Evolutionary conservation across 306 rosid species (phyloP).

Genomic region (Acacia melanoxylon): DNA sequence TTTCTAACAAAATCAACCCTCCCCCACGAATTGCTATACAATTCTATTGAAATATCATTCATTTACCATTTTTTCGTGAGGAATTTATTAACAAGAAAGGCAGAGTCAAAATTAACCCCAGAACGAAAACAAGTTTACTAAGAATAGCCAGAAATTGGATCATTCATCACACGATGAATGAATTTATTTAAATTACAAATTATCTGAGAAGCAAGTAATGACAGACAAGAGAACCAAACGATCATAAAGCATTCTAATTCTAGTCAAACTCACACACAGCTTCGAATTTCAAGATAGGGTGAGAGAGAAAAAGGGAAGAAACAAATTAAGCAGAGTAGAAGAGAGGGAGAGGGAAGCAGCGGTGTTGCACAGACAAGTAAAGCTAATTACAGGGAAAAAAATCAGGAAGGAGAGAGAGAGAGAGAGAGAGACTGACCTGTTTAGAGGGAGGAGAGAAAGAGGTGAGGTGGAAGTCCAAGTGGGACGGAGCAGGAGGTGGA

Average conservation of each 20-base stretch:
- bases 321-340: background rate
- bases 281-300: background rate
- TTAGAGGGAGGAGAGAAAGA: constrained; percentile 48
- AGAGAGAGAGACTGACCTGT: constrained; percentile 49
- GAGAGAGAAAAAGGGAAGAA: background rate
- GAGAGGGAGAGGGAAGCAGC: background rate
- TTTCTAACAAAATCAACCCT: background rate
- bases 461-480: constrained; percentile 82
- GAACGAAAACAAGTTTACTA: background rate
- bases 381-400: constrained; percentile 1
- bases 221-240: background rate
- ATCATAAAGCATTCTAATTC: background rate
- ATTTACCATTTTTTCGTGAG: background rate
- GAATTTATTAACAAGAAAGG: background rate
- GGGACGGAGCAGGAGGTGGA: constrained; percentile 30
- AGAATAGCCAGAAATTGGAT: background rate
- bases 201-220: background rate
- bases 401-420: constrained; percentile 25
- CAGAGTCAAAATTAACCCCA: background rate
- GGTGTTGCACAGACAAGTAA: constrained; percentile 15
- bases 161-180: background rate
- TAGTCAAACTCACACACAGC: background rate
- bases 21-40: background rate
- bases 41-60: constrained; percentile 8
- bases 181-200: background rate